These are phyloP conservation scores for Lichtheimia hyalospora DNA, from an alignment of 371 early-diverging fungal genomes.

Conservation along the genomic window DNA sequence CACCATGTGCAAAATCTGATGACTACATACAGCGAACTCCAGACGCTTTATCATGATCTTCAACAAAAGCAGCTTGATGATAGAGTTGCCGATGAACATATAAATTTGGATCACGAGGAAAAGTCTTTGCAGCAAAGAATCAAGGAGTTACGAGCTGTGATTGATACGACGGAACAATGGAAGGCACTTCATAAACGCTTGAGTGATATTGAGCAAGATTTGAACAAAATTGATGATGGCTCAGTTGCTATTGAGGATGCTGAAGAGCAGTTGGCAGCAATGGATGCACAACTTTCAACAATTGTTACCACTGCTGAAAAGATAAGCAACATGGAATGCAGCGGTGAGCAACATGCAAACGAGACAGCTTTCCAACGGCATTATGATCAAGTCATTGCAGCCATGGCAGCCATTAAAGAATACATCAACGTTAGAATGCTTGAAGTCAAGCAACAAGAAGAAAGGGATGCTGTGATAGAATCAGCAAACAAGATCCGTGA, in stretches of 20 bases:
- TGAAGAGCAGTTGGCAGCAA: background rate
- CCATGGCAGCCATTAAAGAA: background rate
- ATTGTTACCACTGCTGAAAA: background rate
- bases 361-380: background rate
- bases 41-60: no score
- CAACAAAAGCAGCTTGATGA: no score
- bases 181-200: no score
- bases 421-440: no score
- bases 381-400: background rate
- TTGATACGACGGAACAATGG: no score
- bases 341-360: background rate
- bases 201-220: no score
- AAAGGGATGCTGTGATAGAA: background rate
- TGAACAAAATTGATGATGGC: no score
- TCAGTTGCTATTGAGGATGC: background rate
- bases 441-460: slow-evolving; percentile 3
- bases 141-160: no score
- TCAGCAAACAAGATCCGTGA: background rate
- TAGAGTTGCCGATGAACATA: no score
- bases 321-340: slow-evolving; percentile 2
- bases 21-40: no score
- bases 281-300: background rate
- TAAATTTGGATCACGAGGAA: no score
- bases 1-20: background rate
- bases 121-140: no score